phyloP scores from a whole-genome alignment of 1,284 basidiomycete genomes.

The Puccinia triticina region DNA sequence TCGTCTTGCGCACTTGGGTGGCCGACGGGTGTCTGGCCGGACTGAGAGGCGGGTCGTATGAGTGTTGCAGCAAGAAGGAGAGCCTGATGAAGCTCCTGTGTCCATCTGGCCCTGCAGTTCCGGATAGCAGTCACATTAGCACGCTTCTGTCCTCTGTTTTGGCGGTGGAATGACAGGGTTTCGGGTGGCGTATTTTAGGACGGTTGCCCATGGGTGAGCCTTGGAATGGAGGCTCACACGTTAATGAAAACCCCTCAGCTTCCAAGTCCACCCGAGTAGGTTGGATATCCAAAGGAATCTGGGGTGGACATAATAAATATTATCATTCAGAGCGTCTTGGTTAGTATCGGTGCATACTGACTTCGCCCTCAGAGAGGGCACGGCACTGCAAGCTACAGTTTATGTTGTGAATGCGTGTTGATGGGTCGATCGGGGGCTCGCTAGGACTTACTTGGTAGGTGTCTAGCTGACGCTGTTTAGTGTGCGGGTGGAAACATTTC shows the following conservation, averaged over 20 bases:
- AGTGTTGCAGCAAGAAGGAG: slow-evolving; percentile 34
- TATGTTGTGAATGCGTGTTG: neutral
- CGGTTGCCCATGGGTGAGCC: neutral
- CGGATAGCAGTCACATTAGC: no score
- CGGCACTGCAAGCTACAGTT: neutral
- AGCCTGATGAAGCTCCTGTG: slow-evolving; percentile 17
- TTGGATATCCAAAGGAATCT: slow-evolving; percentile 47
- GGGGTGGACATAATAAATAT: neutral
- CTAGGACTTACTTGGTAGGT: slow-evolving; percentile 72
- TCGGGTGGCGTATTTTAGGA: no score
- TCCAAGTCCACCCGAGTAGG: neutral
- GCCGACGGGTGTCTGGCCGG: neutral
- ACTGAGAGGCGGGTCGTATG: slow-evolving; percentile 12
- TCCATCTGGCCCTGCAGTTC: slow-evolving; percentile 35
- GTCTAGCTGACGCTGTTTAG: slow-evolving; percentile 85
- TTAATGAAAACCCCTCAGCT: neutral
- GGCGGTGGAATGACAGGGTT: neutral
- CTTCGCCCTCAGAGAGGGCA: neutral
- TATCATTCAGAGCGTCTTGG: neutral
- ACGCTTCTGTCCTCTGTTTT: no score
- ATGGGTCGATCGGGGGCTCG: no score
- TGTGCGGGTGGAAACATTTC: slow-evolving; percentile 81
- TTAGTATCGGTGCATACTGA: neutral
- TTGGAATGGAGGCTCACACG: neutral
- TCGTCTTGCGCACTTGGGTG: slow-evolving; percentile 1